Evolutionary conservation across 148 eudicot species (phyloP), one percentile per base, ranked within the genome.

Genomic region (Limonium bicolor): DNA sequence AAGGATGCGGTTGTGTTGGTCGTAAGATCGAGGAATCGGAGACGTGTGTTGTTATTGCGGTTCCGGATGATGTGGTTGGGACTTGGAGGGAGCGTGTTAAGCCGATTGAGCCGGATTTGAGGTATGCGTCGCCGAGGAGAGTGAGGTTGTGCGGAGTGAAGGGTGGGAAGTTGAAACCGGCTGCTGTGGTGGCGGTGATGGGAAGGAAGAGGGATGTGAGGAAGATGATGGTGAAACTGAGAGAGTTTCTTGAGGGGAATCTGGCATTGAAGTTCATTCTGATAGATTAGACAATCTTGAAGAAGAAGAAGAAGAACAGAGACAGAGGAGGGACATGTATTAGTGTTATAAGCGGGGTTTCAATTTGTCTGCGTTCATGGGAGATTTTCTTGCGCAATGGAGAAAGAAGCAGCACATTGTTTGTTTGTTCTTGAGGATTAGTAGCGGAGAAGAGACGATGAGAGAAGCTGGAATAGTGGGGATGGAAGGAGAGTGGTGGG

Each of bases 51-150:
- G 81, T 71, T 83, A 26, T 77, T 65, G 26, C 63, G 4, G 86
- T 57, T 5, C 96, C 96, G 43, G 92, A 69, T 53, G 92, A 77
- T 5, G 94, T 69, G 4, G 79, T 61, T 1, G 96, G 96, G 3
- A 79, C 83, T 17, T 51, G 30, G 24, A 63, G 64, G n/a, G 83
- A 80, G 22, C 77, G 52, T 5, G 86, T 83, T 13, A 83, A 59
- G 3, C 92, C 92, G 2, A 72, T 41, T 14, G 68, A 67, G 34
- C 83, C 92, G 46, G 72, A 46, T 7, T 64, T 66, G 53, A 80
- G 77, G 48, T 74, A 77, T 6, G 94, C 69, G 54, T 83, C 86
- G 25, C 97, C 94, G 32, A 83, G 68, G 6, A 87, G 65, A 8
- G 86, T 79, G 56, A 83, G 66, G 67, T 83, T 87, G 19, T 76